Percentiles rank a stretch among this genome's conserved stretches.
Conservation (phyloP, 2,329 filamentous ascomycete genomes). For the Aspergillus novoparasiticus region DNA sequence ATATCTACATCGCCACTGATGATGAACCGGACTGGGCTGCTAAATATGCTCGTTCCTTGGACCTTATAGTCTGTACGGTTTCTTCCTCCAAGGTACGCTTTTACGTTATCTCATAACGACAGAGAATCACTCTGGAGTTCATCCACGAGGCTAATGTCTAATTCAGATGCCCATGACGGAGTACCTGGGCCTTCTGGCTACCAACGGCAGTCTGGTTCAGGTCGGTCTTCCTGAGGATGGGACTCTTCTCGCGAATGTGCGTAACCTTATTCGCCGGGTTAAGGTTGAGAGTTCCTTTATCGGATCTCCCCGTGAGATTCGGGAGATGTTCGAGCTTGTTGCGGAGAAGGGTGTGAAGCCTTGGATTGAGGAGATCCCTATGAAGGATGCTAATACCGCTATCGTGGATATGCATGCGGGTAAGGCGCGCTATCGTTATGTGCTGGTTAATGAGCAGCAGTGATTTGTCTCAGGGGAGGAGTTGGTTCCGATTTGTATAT, state of each 20-base stretch:
- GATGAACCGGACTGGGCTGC: conserved; percentile 58
- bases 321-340: conserved; percentile 48
- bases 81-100: conserved; percentile 51
- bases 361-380: conserved; percentile 46
- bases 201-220: conserved; percentile 64
- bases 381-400: conserved; percentile 48
- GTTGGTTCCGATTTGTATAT: background rate
- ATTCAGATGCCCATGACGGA: conserved; percentile 61
- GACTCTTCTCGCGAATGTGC: conserved; percentile 56
- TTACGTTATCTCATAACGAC: background rate
- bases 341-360: conserved; percentile 43
- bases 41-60: conserved; percentile 52
- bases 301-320: conserved; percentile 44
- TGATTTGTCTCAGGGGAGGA: conserved; percentile 1
- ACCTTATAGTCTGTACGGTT: conserved; percentile 61
- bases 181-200: conserved; percentile 63
- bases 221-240: conserved; percentile 67
- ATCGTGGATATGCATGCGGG: conserved; percentile 49
- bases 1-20: conserved; percentile 58
- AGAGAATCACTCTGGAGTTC: background rate
- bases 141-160: background rate
- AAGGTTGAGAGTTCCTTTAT: conserved; percentile 54
- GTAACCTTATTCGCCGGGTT: conserved; percentile 58
- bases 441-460: conserved; percentile 46
- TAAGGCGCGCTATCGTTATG: conserved; percentile 50